Conservation (phyloP, 2,329 filamentous ascomycete genomes). For the Chrysoporthe deuterocubensis region DNA sequence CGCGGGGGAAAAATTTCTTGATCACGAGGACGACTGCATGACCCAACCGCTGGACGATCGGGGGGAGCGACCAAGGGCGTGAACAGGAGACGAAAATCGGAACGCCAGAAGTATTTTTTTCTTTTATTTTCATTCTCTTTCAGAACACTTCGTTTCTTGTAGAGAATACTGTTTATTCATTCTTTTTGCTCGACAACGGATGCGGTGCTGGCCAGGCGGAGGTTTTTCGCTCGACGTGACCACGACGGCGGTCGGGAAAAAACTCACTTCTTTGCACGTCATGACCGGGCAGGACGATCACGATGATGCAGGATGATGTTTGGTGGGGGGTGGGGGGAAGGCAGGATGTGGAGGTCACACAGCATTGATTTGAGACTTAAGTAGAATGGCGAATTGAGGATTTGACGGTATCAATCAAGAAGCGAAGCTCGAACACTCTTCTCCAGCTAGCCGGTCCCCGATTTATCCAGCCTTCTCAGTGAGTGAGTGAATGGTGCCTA, state of each 20-base stretch:
- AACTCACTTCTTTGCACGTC: too few species aligned
- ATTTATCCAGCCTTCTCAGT: too few species aligned
- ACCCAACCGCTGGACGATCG: constrained; percentile 16
- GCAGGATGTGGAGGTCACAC: not conserved
- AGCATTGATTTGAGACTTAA: not conserved
- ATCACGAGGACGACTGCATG: constrained; percentile 17
- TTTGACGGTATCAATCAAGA: too few species aligned
- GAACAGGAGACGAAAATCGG: not conserved
- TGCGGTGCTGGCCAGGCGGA: not conserved
- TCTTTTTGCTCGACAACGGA: not conserved
- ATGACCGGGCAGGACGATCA: not conserved
- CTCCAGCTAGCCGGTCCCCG: too few species aligned
- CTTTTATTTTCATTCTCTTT: not conserved
- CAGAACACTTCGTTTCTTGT: constrained; percentile 24
- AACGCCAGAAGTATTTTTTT: not conserved
- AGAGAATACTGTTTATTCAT: constrained; percentile 4
- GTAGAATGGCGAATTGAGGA: not conserved
- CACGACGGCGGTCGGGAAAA: too few species aligned
- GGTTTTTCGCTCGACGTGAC: too few species aligned
- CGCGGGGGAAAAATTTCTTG: constrained; percentile 13
- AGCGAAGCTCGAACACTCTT: too few species aligned
- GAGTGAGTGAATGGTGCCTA: too few species aligned
- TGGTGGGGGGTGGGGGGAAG: not conserved
- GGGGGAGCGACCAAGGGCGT: not conserved
- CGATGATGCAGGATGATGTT: not conserved